Base-by-base conservation (phyloP, 1,284 basidiomycete species). In the Sutorius eximius region DNA sequence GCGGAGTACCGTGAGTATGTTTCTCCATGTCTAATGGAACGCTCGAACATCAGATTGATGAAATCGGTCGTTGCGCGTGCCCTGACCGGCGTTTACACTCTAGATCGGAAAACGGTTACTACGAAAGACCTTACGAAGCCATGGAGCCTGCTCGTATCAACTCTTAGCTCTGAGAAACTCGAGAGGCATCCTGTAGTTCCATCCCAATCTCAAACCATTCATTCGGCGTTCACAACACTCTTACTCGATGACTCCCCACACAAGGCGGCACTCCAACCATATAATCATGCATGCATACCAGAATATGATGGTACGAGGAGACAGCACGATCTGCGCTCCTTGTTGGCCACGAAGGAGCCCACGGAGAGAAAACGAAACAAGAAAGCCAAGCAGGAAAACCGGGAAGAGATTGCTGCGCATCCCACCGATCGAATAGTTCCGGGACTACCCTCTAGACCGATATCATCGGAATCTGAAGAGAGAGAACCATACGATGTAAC, bases 261-360 rank as follows among this genome's bases (percentile, higher is more conserved):
- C 42, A 95, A 95, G 68, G 91, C 90, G 0, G 77, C 75, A 18
- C 73, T 90, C 30, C 93, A 95, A 64, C 92, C 91, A 0, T 88
- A 81, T 73, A 93, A 89, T 65, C 90, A 93, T 62, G 71, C 92
- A 16, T 88, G 85, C 62, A 78, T 93, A 55, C 75, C 74, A 2
- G 90, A 92, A 65, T 93, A 91, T 63, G 74, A 77, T 10, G 70
- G 70, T 1, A 66, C 69, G 5, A 71, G 72, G 61, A 77, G 85
- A 13, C 70, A 69, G 22, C 61, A 59, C 15, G 86, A 87, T 65
- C 54, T 85, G 16, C 69, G 60, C 16, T 63, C 54, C 16, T 59
- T 65, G 6, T 36, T 41, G 11, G 49, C 49, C 16, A 37, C 56
- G 11, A 62, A 37, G 61, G 42, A 45, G 7, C 37, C 55, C 22